Base-by-base conservation (phyloP, 2,329 filamentous ascomycete genomes). In the Botryotinia calthae region DNA sequence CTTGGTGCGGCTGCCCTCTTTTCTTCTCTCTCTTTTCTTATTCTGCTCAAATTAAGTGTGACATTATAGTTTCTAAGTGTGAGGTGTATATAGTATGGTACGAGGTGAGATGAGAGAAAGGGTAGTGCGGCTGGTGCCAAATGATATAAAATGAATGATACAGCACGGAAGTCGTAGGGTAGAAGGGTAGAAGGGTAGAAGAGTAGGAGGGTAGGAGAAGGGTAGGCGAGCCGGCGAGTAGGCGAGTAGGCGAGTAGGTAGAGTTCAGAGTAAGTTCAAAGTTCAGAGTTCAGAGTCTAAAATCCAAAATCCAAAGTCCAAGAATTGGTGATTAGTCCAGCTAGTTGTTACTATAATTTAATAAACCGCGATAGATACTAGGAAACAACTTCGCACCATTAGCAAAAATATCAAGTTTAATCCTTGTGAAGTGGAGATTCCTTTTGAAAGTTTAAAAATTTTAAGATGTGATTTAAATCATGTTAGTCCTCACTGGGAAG, bases 31-130 rank as follows among this genome's bases (percentile, higher is more conserved):
- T 28, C n/a, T 28, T 31, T 56, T 56, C 51, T 56, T 56, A 14
- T 56, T 56, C 51, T 51, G 25, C 25, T 56, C 61, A 63, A 44
- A 44, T n/a, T 22, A 42, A 40, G 61, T 44, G 37, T 44, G 61
- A 63, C 61, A 63, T 63, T 63, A n/a, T 62, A 18, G 37, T 37
- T 22, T 37, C 25, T 9, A 62, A 62, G 59, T 44, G 37, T 12
- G 40, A 44, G 40, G 61, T 63, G 61, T 40, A 44, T 63, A 40
- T 63, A 63, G 61, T 40, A n/a, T 40, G n/a, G 61, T 44, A 42
- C 61, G 61, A 63, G 37, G 72, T 64, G 56, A 37, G 46, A 48
- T 68, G 28, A 67, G 44, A 44, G 51, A 56, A 56, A 34, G 44
- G 65, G 46, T 56, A 28, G 12, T n/a, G 48, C 48, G 48, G 48